Base-by-base conservation (phyloP, 2,329 filamentous ascomycete genomes). In the Phyllosticta ampelicida region DNA sequence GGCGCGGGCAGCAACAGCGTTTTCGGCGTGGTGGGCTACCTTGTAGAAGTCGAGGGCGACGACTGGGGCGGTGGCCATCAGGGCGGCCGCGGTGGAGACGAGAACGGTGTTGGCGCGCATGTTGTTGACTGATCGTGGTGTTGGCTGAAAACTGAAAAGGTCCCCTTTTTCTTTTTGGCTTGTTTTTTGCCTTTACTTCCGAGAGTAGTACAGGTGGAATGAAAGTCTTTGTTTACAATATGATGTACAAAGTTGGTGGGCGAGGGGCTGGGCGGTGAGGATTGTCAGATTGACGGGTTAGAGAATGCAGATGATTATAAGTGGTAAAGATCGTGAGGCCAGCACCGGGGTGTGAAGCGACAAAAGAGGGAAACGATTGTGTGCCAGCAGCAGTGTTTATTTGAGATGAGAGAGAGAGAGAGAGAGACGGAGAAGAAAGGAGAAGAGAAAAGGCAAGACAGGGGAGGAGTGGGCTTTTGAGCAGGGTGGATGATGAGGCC, bases 61-160 rank as follows among this genome's bases (percentile, higher is more conserved):
- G 18, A n/a, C 16, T 1, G 36, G 36, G 61, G 61, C 60, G 58
- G 44, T 60, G 58, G 48, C 58, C 48, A 56, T 20, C n/a, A 61
- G 19, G 52, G 59, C 55, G 51, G 49, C 55, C 52, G 56, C n/a
- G 54, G 55, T 19, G 58, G 55, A 51, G 29, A 60, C 13, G 58
- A 56, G 36, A 54, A 60, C n/a, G 54, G 58, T 16, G 26, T 50
- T 51, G 55, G 55, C 52, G 53, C 60, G 60, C 60, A 62, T 62
- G 20, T 60, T 29, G 30, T 21, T 48, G 36, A 13, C 30, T 50
- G 48, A 28, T 48, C 30, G 18, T 26, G 36, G 28, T 6, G 21
- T 11, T 49, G 44, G 21, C 16, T 48, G 53, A 10, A 20, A 49
- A 44, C 3, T 29, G 6, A 48, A 54, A 44, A n/a, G 50, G 23